Conservation (phyloP, 306 rosid genomes). For the Lathyrus tuberosus region DNA sequence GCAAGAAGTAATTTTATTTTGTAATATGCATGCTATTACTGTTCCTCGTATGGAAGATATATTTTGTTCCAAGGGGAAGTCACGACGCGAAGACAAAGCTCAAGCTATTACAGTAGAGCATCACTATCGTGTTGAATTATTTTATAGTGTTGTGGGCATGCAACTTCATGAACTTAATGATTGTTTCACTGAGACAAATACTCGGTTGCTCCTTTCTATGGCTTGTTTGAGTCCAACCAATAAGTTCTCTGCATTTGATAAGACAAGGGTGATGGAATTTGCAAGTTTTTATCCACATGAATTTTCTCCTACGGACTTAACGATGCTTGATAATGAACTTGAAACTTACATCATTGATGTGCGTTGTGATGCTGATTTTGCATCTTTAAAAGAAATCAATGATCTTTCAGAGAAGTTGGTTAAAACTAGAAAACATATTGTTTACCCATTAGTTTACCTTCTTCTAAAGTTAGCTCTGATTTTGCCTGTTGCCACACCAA, state of each 20-base stretch:
- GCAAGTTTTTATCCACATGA: neutral
- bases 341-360: neutral
- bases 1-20: conserved; percentile 23
- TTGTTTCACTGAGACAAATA: neutral
- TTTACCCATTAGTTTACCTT: conserved; percentile 8
- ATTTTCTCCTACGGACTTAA: neutral
- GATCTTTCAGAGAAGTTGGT: conserved; percentile 18
- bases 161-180: conserved; percentile 13
- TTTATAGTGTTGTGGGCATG: neutral
- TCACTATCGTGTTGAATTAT: conserved; percentile 17
- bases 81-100: neutral
- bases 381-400: neutral
- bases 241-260: conserved; percentile 10
- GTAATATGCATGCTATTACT: neutral
- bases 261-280: conserved; percentile 3
- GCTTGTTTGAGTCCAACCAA: conserved; percentile 11
- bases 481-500: neutral
- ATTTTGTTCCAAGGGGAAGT: conserved; percentile 10
- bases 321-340: neutral
- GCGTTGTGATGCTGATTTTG: neutral
- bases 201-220: conserved; percentile 12
- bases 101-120: conserved; percentile 3
- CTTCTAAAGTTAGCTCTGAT: conserved; percentile 9
- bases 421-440: conserved; percentile 8
- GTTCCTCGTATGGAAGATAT: conserved; percentile 22